Evolutionary conservation across 2,329 filamentous ascomycete species (phyloP).

Genomic region (Colletotrichum trifolii): DNA sequence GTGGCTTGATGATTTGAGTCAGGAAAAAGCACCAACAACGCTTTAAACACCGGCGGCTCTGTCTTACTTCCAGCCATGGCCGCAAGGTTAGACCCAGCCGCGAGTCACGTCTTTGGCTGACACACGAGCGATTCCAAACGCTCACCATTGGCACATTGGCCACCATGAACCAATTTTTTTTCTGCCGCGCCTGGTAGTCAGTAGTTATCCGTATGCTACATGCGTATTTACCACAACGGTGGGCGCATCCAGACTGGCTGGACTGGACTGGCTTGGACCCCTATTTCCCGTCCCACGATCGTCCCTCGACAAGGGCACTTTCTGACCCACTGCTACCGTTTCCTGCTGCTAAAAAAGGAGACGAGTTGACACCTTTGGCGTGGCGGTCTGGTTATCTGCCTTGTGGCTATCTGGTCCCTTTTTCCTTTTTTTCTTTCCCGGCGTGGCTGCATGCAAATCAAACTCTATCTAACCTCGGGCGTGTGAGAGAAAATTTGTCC

Average conservation of each 20-base stretch:
- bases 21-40: conserved; percentile 7
- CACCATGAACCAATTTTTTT: conserved; percentile 2
- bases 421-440: conserved; percentile 1
- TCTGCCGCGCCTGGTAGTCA: background rate
- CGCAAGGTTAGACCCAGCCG: conserved; percentile 18
- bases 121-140: conserved; percentile 22
- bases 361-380: conserved; percentile 17
- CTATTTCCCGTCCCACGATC: conserved; percentile 26
- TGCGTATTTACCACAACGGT: background rate
- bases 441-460: background rate
- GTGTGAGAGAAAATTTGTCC: conserved; percentile 20
- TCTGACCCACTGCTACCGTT: conserved; percentile 16
- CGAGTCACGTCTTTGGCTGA: conserved; percentile 28
- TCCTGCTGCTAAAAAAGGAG: conserved; percentile 19
- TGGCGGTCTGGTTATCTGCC: conserved; percentile 22
- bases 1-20: conserved; percentile 24
- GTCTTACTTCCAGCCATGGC: background rate
- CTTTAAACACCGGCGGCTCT: conserved; percentile 10
- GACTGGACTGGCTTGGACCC: conserved; percentile 27
- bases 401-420: background rate
- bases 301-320: conserved; percentile 14
- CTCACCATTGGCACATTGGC: conserved; percentile 14
- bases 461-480: conserved; percentile 26
- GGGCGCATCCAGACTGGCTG: conserved; percentile 12
- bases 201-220: no score